Percentiles rank a stretch among this genome's conserved stretches.
These are phyloP conservation scores for Agastache rugosa DNA, from an alignment of 257 asterid genomes.

Conservation along the genomic window DNA sequence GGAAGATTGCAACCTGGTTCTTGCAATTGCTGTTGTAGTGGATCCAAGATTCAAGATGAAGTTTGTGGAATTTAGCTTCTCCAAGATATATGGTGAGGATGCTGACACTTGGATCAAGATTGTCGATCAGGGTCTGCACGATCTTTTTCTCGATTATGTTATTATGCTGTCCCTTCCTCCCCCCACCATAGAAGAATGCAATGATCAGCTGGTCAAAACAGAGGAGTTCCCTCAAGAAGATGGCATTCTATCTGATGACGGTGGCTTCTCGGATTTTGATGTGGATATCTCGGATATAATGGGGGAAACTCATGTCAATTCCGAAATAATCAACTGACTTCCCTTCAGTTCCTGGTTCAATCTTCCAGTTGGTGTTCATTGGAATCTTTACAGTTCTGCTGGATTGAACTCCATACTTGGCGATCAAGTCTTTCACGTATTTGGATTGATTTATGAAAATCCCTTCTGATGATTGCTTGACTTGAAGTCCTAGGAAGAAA, in stretches of 20 bases:
- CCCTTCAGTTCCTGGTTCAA: too few species aligned
- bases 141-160: conserved; percentile 51
- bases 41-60: conserved; percentile 81
- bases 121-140: conserved; percentile 59
- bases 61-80: conserved; percentile 56
- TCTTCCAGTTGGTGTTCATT: too few species aligned
- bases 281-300: conserved; percentile 54
- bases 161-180: conserved; percentile 50
- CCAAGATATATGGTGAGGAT: conserved; percentile 58
- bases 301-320: conserved; percentile 49
- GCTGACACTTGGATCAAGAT: conserved; percentile 47
- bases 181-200: conserved; percentile 44
- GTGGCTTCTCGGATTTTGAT: conserved; percentile 54
- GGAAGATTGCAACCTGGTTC: conserved; percentile 61
- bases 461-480: too few species aligned
- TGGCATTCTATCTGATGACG: conserved; percentile 44
- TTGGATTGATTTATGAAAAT: too few species aligned
- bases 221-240: conserved; percentile 56
- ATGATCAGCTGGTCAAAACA: conserved; percentile 38
- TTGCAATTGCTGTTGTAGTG: conserved; percentile 74
- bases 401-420: too few species aligned
- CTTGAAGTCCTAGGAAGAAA: too few species aligned
- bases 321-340: conserved; percentile 64
- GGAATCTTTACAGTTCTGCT: too few species aligned
- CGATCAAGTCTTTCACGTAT: too few species aligned